Base-by-base conservation (phyloP, 225 moss, liverwort and hornwort genomes). In the Antitrichia curtipendula region DNA sequence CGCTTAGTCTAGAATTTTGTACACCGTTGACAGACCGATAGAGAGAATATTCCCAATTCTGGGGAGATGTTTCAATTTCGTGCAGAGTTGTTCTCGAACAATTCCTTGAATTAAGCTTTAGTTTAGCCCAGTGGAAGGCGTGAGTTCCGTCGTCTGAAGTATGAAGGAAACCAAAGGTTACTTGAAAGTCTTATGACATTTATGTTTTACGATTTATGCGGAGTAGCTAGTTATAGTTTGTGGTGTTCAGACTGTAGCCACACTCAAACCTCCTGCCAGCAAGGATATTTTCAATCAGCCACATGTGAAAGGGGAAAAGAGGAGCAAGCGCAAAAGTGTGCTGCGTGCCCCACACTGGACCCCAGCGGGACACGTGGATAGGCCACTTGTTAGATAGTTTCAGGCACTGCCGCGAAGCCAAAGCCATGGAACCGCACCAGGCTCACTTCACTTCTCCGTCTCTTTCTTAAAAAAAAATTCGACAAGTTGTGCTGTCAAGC, bases 331-430 rank as follows among this genome's bases (percentile, higher is more conserved):
- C 65, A 68, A 86, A 86, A 82, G 82, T 88, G 82, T 88, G 88
- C 88, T 52, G 50, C 61, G 50, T 81, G 56, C 56, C 36, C 41
- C 65, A 87, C 49, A 41, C 32, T 52, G 41, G 20, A 28, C 80
- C 86, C 10, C 23, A 12, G 73, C 31, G 61, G 45, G 88, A 83
- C 91, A 90, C 88, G 88, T 91, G 90, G 90, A 90, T 49, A 18
- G 18, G 75, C 84, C 86, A 91, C 80, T 91, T 84, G 88, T 80
- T 80, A 49, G 91, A 84, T 69, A 80, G 70, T 88, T 90, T 80
- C 20, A 34, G 43, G 70, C 16, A 52, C 57, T 47, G 52, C 54
- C 49, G 58, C 45, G 25, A 61, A 40, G 52, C 85, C 63, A 76
- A 85, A 77, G 54, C 64, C 77, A 73, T 68, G 73, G 77, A 59